Conservation (phyloP, 768 basidiomycete species). For the Leccinum truebloodii region DNA sequence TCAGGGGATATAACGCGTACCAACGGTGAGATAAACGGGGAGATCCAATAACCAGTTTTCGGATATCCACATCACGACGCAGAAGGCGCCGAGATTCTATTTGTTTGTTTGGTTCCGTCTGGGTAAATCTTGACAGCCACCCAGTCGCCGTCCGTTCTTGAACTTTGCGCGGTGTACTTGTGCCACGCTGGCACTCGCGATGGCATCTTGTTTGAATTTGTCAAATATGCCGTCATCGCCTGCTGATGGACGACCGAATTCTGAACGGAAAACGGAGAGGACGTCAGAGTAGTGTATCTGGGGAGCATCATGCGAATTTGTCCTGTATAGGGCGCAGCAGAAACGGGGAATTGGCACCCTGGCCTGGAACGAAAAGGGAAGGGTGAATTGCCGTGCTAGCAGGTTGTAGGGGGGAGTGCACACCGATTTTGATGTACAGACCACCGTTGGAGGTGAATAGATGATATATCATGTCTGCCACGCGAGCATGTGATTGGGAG, state of each 20-base stretch:
- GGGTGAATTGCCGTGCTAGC: background rate
- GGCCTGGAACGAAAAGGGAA: constrained; percentile 40
- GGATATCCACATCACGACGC: constrained; percentile 75
- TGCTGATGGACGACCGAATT: constrained; percentile 16
- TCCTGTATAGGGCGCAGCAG: constrained; percentile 82
- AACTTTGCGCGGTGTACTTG: constrained; percentile 86
- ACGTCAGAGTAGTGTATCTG: constrained; percentile 76
- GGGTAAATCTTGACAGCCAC: constrained; percentile 95
- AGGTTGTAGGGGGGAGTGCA: constrained; percentile 8
- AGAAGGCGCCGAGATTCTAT: constrained; percentile 74
- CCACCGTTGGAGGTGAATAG: too few species aligned
- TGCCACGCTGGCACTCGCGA: constrained; percentile 90
- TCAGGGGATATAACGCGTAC: constrained; percentile 38
- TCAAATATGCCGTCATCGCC: constrained; percentile 74
- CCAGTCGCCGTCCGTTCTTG: constrained; percentile 47
- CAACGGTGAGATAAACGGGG: constrained; percentile 79
- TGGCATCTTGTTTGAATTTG: constrained; percentile 69
- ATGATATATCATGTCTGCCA: too few species aligned
- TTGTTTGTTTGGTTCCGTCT: constrained; percentile 80
- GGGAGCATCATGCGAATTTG: constrained; percentile 83
- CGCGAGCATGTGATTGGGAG: too few species aligned
- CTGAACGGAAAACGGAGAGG: constrained; percentile 23
- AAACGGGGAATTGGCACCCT: constrained; percentile 84
- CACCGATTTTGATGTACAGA: constrained; percentile 85
- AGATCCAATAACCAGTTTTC: constrained; percentile 82